Evolutionary conservation across 345 rosid species (phyloP), one percentile per base, ranked within the genome.

Genomic region (Lagerstroemia speciosa): DNA sequence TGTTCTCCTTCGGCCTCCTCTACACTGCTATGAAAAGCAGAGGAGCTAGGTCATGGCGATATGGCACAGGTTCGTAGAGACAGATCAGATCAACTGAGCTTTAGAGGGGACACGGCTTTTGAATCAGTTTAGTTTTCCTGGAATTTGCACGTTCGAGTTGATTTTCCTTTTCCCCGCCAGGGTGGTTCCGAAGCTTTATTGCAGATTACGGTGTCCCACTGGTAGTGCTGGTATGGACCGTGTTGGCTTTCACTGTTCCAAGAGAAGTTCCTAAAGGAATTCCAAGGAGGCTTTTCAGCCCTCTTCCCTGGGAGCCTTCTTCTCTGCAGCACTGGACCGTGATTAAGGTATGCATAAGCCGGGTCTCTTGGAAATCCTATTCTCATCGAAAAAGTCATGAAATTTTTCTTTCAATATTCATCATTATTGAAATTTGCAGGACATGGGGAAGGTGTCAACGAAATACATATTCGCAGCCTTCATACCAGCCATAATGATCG

Each of bases 141-240:
- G 46, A 41, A 41, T 41, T 5, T 8, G n/a, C 1, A 3, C n/a
- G 24, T 2, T 2, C 64, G 64, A 67, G 65, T 61, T 62, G 36
- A 63, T 3, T 16, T 29, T 22, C 14, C 24, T 40, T 29, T 11
- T 19, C 38, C 36, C 53, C 29, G 24, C 46, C 73, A 78, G 82
- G 79, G 55, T 79, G 79, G 81, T 50, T 79, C 32, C 72, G 85
- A 31, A 61, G 85, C 66, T 55, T 82, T 27, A 38, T 73, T 8
- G 85, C 85, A 2, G 83, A 79, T 68, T 82, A 77, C 14, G 85
- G 83, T 24, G 85, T 82, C 34, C 77, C 83, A 0, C 41, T 77
- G 31, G 63, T 75, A 73, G 81, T 79, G 40, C 30, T 77, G 33
- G 22, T 69, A 19, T 77, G 83, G 83, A 64, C 85, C 3, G 78